phyloP scores from a whole-genome alignment of 2,329 filamentous ascomycete species.

The Fusarium albidum region DNA sequence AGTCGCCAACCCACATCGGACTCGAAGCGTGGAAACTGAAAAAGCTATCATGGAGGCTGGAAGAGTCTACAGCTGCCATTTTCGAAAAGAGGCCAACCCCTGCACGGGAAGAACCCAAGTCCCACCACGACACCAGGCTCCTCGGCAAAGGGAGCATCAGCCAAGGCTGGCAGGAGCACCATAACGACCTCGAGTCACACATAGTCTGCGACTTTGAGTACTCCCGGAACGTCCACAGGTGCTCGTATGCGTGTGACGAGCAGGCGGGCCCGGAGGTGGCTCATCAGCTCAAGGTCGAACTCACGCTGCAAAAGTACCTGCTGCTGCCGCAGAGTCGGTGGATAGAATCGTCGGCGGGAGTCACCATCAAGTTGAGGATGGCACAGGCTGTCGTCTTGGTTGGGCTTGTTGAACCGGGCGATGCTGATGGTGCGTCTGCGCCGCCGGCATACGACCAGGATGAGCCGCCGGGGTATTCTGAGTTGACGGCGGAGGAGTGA shows the following conservation, averaged over 20 bases:
- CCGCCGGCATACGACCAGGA: too few species aligned
- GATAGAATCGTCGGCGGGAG: neutral
- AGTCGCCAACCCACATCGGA: neutral
- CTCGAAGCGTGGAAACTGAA: slow-evolving; percentile 1
- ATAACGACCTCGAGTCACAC: neutral
- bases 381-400: too few species aligned
- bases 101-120: neutral
- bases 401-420: too few species aligned
- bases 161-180: neutral
- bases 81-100: neutral
- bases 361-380: too few species aligned
- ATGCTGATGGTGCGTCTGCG: too few species aligned
- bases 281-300: neutral
- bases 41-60: neutral
- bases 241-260: neutral
- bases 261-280: neutral
- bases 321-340: neutral
- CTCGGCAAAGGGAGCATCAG: neutral
- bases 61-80: neutral
- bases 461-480: too few species aligned
- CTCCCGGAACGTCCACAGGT: neutral
- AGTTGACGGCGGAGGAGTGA: too few species aligned
- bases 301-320: neutral
- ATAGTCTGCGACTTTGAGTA: neutral
- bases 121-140: neutral